Percentiles rank a stretch among this genome's conserved stretches.
Conservation (phyloP, 441 rosid genomes). For the Isatis lusitanica region DNA sequence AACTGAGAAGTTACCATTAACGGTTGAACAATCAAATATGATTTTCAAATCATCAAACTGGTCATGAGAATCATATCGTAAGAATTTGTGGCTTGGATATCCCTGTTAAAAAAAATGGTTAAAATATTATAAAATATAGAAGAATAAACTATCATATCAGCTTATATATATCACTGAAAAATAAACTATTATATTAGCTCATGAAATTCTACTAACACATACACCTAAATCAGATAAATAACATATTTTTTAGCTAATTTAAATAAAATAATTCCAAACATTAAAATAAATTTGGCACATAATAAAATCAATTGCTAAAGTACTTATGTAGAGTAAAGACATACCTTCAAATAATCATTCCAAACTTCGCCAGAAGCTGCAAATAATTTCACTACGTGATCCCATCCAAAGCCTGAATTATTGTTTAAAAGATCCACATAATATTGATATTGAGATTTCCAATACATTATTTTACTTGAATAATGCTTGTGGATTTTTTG, state of each 20-base stretch:
- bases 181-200: no score
- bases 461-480: background rate
- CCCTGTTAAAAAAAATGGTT: background rate
- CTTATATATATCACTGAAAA: background rate
- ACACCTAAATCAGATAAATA: background rate
- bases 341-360: background rate
- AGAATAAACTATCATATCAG: background rate
- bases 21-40: background rate
- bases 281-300: no score
- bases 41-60: background rate
- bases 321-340: background rate
- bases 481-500: background rate
- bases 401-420: background rate
- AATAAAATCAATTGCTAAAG: no score
- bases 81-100: background rate
- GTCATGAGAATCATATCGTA: background rate
- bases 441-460: background rate
- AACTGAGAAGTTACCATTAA: background rate
- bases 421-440: background rate
- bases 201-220: background rate
- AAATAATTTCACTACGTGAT: background rate
- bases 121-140: background rate
- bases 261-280: no score
- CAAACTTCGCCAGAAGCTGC: background rate
- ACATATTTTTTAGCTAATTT: background rate